These are phyloP conservation scores for Starmerella stellata DNA, from an alignment of 805 yeast species.

Conservation along the genomic window DNA sequence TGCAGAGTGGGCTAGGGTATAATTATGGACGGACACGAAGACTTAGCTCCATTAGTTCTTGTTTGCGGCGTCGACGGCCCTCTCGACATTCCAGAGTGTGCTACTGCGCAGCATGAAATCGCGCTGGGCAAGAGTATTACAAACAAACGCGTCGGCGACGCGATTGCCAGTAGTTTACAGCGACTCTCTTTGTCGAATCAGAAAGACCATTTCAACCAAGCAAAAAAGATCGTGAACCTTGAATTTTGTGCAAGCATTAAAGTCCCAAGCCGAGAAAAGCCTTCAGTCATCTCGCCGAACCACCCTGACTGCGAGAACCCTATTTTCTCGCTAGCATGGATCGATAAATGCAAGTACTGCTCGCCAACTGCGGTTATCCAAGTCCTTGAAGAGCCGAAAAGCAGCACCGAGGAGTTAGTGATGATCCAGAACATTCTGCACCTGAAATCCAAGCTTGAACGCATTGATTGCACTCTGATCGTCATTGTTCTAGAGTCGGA, in stretches of 20 bases:
- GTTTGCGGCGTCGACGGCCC: neutral
- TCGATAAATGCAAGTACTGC: conserved; percentile 32
- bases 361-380: conserved; percentile 34
- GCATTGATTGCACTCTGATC: conserved; percentile 23
- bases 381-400: conserved; percentile 25
- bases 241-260: conserved; percentile 2
- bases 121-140: neutral
- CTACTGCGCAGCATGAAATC: neutral
- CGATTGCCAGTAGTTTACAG: neutral
- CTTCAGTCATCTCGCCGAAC: conserved; percentile 29
- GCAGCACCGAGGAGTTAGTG: conserved; percentile 19
- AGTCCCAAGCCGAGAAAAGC: conserved; percentile 9
- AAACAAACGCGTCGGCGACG: neutral
- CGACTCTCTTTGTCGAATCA: neutral
- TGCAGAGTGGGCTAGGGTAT: neutral
- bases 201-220: too few species aligned
- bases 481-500: conserved; percentile 21
- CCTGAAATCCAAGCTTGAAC: conserved; percentile 22
- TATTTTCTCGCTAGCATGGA: conserved; percentile 33
- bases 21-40: neutral
- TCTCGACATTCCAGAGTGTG: neutral
- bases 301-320: conserved; percentile 28
- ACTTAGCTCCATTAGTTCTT: neutral
- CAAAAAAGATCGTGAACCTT: conserved; percentile 1
- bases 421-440: conserved; percentile 20